These are phyloP conservation scores for Xylaria acuta DNA, from an alignment of 495 filamentous ascomycete genomes.

Conservation along the genomic window DNA sequence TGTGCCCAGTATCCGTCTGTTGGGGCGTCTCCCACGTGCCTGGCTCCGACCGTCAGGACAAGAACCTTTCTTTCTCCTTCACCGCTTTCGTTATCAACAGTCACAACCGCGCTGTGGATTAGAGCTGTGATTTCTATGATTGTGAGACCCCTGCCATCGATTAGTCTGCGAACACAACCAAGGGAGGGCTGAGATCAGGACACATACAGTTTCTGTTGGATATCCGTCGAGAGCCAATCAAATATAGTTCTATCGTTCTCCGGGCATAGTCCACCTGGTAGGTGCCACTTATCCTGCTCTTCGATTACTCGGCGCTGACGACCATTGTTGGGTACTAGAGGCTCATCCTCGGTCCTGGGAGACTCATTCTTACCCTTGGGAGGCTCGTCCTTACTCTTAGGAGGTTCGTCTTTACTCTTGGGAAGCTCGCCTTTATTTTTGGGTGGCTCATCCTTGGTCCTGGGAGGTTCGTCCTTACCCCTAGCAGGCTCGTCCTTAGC, in stretches of 20 bases:
- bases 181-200: background rate
- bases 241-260: conserved; percentile 1
- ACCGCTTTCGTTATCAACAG: background rate
- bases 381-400: too few species aligned
- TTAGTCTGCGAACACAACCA: background rate
- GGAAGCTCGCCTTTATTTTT: too few species aligned
- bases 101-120: background rate
- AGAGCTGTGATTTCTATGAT: conserved; percentile 8
- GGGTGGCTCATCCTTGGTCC: too few species aligned
- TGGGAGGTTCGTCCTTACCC: too few species aligned
- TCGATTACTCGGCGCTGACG: background rate
- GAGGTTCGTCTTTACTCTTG: too few species aligned
- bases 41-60: conserved; percentile 13
- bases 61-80: background rate
- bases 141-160: background rate
- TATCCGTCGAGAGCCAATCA: background rate
- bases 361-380: too few species aligned
- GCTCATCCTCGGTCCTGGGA: too few species aligned
- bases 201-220: background rate
- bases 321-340: background rate
- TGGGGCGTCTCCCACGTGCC: background rate
- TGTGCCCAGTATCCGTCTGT: background rate
- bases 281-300: background rate
- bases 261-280: background rate
- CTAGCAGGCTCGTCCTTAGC: too few species aligned